These are phyloP conservation scores for Withania somnifera DNA, from an alignment of 305 asterid species.

Conservation along the genomic window DNA sequence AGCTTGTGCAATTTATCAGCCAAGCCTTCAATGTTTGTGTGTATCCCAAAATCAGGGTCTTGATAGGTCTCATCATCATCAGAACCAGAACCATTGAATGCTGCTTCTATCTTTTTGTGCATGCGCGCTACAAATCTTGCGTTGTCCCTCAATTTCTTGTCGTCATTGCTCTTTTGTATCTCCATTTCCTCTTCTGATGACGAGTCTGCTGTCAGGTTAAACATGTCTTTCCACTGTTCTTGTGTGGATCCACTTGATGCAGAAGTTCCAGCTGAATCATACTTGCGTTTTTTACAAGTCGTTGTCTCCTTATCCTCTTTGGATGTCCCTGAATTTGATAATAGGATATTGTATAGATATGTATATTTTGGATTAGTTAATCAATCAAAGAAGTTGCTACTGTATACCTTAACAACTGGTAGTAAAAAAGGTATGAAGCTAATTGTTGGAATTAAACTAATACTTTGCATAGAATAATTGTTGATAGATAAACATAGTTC, in stretches of 20 bases:
- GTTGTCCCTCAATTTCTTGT: background rate
- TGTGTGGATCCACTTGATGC: background rate
- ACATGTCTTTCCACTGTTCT: background rate
- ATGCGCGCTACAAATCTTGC: background rate
- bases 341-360: background rate
- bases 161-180: background rate
- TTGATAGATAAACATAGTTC: too few relatives aligned
- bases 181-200: background rate
- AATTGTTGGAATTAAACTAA: background rate
- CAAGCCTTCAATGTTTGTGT: background rate
- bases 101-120: background rate
- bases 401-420: background rate
- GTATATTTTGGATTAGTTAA: background rate
- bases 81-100: background rate
- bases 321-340: background rate
- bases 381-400: background rate
- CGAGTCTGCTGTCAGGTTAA: background rate
- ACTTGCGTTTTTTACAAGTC: background rate
- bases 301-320: background rate
- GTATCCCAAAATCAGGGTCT: background rate
- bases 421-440: background rate
- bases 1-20: background rate
- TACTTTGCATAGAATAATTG: background rate
- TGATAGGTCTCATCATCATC: background rate
- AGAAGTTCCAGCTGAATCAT: background rate